Evolutionary conservation across 345 rosid genomes (phyloP).

Genomic region (Carallia pectinifolia): DNA sequence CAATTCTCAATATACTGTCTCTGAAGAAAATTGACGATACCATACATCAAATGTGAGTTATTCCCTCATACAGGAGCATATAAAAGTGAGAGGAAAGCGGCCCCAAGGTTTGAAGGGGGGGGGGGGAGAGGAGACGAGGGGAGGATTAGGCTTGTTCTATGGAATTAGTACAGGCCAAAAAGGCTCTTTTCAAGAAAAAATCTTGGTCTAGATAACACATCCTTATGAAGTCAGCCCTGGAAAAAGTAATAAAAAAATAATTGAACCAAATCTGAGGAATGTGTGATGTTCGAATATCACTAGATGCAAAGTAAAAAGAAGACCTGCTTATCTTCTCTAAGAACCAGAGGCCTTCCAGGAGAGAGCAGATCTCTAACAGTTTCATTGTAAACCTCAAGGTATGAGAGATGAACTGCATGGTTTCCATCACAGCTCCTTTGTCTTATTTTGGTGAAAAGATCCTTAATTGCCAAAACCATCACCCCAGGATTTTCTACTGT

Average conservation of each 20-base stretch:
- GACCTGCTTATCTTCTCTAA: conserved; percentile 95
- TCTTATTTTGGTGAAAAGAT: conserved; percentile 78
- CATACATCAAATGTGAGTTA: too few species aligned
- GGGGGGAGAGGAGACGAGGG: too few species aligned
- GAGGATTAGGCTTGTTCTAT: too few species aligned
- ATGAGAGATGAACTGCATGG: conserved; percentile 84
- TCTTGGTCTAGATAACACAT: too few species aligned
- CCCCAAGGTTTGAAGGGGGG: too few species aligned
- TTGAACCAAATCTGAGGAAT: background rate
- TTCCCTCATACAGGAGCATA: too few species aligned
- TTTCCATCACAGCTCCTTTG: conserved; percentile 86
- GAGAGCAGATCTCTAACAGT: conserved; percentile 90
- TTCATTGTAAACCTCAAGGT: conserved; percentile 95
- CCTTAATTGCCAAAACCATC: conserved; percentile 94
- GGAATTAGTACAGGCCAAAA: too few species aligned
- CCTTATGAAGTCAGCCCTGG: background rate
- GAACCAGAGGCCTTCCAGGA: conserved; percentile 92
- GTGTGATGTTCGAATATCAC: too few species aligned
- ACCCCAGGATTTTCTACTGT: conserved; percentile 93
- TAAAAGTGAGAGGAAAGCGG: too few species aligned
- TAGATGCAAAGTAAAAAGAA: conserved; percentile 5
- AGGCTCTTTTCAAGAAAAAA: too few species aligned
- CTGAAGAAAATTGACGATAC: too few species aligned
- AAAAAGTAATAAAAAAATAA: background rate
- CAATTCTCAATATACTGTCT: too few species aligned